Base-by-base conservation (phyloP, 129 eudicot genomes). In the Heracleum sosnowskyi region DNA sequence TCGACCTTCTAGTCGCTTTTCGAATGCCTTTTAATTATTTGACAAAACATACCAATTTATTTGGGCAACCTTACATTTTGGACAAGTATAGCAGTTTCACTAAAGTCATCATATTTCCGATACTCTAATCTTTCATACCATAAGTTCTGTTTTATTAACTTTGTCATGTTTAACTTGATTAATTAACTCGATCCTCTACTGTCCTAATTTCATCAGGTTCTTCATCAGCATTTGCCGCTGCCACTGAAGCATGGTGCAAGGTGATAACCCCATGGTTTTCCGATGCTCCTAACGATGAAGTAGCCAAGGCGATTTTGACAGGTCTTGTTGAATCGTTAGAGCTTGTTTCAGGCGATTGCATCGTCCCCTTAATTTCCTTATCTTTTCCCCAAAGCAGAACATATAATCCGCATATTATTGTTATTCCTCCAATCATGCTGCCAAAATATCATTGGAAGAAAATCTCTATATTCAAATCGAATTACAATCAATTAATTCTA, bases 381-480 rank as follows among this genome's bases (percentile, higher is more conserved):
- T 78, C 78, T 71, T 86, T 92, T 10, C 92, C 97, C 97, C 92
- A 92, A 35, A 92, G 49, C 31, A 90, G 91, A 68, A 82, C 3
- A 45, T 90, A 90, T 45, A 92, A 83, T n/a, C 96, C 91, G 2
- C 41, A 37, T 71, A 88, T 37, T 37, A 92, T 84, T n/a, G 83
- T 42, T 8, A 68, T 71, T 0, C 87, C 84, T 75, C 97, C 97
- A 7, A 92, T 0, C 18, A 92, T 62, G 71, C 96, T 92, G 62
- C 46, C 4, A 9, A 49, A 76, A n/a, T 22, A 57, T 0, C 11
- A 57, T 49, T 1, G 0, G 18, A 17, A 4, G 0, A 13, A 46
- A 46, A 1, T 12, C 47, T 11, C 0, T 17, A 49, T 16, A 16
- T 49, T 49, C 5, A 49, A 3, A 49, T 49, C 2, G n/a, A 49